Evolutionary conservation across 73 alveolate genomes (phyloP).

Genomic region (Loxodes magnus): DNA sequence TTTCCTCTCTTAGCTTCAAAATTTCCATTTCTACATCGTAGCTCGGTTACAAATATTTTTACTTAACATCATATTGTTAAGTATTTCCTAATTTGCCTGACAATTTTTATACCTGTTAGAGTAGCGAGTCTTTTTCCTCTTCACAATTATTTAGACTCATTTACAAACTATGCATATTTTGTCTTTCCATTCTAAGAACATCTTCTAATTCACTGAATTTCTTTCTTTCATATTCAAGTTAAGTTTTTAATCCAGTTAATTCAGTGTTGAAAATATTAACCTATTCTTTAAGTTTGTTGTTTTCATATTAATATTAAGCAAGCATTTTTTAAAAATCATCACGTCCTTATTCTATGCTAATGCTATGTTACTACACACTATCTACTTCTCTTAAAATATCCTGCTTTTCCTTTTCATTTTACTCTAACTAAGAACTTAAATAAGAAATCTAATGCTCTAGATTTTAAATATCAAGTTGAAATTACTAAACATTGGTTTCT

Average conservation of each 20-base stretch:
- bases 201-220: conserved; percentile 15
- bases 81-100: no score
- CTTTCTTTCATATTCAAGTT: conserved; percentile 31
- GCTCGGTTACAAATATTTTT: no score
- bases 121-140: conserved; percentile 10
- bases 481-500: conserved; percentile 14
- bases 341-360: conserved; percentile 16
- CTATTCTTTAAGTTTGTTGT: conserved; percentile 7
- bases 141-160: conserved; percentile 1
- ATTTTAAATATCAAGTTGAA: conserved; percentile 19
- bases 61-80: neutral
- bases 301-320: conserved; percentile 16
- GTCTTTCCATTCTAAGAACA: conserved; percentile 22
- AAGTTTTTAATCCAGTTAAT: neutral
- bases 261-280: neutral
- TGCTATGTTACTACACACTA: conserved; percentile 11
- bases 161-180: neutral
- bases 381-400: conserved; percentile 15
- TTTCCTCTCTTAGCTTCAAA: conserved; percentile 1
- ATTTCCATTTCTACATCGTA: conserved; percentile 7
- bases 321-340: conserved; percentile 23
- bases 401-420: conserved; percentile 14
- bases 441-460: conserved; percentile 41
- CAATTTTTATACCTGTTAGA: no score
- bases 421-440: conserved; percentile 27